phyloP scores from a whole-genome alignment of 202 grass and related monocot genomes.

The Carex arenaria region DNA sequence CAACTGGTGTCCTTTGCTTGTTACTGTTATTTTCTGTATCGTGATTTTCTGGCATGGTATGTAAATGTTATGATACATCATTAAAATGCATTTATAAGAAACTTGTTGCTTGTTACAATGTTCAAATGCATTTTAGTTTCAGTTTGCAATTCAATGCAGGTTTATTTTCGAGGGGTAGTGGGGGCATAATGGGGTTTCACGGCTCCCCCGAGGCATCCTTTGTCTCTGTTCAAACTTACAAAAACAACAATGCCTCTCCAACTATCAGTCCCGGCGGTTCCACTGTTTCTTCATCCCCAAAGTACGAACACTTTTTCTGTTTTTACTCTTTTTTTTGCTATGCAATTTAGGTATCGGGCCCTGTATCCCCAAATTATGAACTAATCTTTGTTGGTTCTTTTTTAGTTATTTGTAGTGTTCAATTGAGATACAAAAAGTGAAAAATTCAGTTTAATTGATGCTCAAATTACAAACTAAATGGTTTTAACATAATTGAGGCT shows the following conservation, averaged over 20 bases:
- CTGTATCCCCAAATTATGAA: neutral
- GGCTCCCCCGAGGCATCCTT: slow-evolving; percentile 66
- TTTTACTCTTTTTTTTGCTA: neutral
- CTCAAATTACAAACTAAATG: neutral
- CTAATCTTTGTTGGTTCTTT: neutral
- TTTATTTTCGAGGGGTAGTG: slow-evolving; percentile 47
- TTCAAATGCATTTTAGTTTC: neutral
- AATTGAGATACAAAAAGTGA: neutral
- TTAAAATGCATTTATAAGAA: neutral
- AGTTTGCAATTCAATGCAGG: slow-evolving; percentile 36
- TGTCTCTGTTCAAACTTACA: slow-evolving; percentile 76
- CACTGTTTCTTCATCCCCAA: slow-evolving; percentile 35
- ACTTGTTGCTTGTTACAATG: neutral
- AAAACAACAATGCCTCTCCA: slow-evolving; percentile 56
- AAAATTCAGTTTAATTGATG: neutral
- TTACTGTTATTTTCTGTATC: slow-evolving; percentile 88
- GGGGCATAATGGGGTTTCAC: slow-evolving; percentile 43
- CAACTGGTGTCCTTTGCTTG: slow-evolving; percentile 58
- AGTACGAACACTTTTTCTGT: slow-evolving; percentile 31
- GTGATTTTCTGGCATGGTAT: slow-evolving; percentile 99
- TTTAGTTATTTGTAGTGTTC: neutral
- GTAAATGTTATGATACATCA: neutral
- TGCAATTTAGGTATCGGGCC: neutral
- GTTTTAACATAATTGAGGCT: neutral
- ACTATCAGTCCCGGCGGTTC: slow-evolving; percentile 25